These are phyloP conservation scores for Gossypium australe DNA, from an alignment of 345 rosid species.

Conservation along the genomic window DNA sequence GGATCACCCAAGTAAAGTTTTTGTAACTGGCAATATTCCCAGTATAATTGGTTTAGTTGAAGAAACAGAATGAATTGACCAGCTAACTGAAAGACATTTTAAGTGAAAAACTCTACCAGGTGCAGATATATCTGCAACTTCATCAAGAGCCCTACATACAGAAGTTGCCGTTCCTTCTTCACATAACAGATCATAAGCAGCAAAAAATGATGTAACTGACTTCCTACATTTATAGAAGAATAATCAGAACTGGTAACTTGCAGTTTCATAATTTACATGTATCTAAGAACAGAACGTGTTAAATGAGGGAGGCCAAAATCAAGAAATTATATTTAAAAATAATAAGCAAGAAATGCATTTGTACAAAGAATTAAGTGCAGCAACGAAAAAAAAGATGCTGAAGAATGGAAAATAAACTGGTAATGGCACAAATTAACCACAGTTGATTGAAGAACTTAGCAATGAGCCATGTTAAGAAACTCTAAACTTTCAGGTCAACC, in stretches of 20 bases:
- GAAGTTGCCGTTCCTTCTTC: constrained; percentile 94
- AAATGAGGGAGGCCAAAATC: neutral
- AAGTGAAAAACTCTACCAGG: constrained; percentile 49
- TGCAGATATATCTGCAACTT: constrained; percentile 87
- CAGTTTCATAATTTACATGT: neutral
- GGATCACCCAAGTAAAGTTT: neutral
- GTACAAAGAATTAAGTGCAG: neutral
- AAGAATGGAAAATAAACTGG: neutral
- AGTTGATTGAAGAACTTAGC: neutral
- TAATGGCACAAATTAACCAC: neutral
- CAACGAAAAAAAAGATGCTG: neutral
- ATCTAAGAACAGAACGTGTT: neutral
- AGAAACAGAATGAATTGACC: neutral
- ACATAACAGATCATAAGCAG: constrained; percentile 77
- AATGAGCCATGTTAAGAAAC: neutral
- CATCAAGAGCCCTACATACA: constrained; percentile 88
- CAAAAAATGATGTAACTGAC: constrained; percentile 76
- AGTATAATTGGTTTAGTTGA: neutral
- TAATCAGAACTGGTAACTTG: constrained; percentile 14
- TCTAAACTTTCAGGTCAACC: constrained; percentile 6
- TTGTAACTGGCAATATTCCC: neutral
- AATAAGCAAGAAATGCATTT: neutral
- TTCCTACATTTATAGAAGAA: constrained; percentile 52
- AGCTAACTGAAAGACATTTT: neutral
- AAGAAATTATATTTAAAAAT: neutral